Conservation (phyloP, 1,139 yeast species). For the Taphrina populina region DNA sequence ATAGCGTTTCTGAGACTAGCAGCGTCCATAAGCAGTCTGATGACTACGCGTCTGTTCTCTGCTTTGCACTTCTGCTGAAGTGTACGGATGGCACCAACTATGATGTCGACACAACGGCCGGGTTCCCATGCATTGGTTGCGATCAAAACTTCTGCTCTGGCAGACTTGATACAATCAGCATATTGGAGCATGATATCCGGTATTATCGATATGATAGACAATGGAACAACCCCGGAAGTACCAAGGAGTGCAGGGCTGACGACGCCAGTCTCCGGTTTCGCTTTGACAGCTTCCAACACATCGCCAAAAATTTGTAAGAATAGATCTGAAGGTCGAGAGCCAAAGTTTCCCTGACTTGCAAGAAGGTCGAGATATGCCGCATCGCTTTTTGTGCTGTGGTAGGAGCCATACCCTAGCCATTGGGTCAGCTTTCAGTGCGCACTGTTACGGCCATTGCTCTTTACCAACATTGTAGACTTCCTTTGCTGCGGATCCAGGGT, state of each 20-base stretch:
- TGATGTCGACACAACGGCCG: constrained; percentile 13
- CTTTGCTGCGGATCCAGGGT: constrained; percentile 11
- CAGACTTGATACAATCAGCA: constrained; percentile 20
- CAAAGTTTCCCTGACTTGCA: constrained; percentile 14
- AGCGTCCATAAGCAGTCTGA: constrained; percentile 18
- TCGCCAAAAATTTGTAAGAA: constrained; percentile 18
- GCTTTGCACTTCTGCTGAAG: neutral
- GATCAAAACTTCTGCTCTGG: constrained; percentile 7
- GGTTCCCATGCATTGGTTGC: constrained; percentile 27
- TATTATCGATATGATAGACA: constrained; percentile 15
- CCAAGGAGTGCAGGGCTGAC: constrained; percentile 23
- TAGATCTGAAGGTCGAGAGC: constrained; percentile 6
- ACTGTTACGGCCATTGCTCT: no score
- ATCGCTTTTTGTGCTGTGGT: neutral
- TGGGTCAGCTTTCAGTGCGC: neutral
- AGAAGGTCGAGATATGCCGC: neutral
- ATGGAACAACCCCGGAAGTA: constrained; percentile 21
- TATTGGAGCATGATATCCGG: constrained; percentile 28
- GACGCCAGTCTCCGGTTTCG: constrained; percentile 15
- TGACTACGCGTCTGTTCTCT: constrained; percentile 7
- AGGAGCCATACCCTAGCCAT: neutral
- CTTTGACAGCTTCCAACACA: constrained; percentile 2
- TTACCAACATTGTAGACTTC: neutral
- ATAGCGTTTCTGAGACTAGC: constrained; percentile 8
- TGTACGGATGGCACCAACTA: constrained; percentile 14